These are phyloP conservation scores for Elsinoe perseae DNA, from an alignment of 2,329 filamentous ascomycete species.

Conservation along the genomic window DNA sequence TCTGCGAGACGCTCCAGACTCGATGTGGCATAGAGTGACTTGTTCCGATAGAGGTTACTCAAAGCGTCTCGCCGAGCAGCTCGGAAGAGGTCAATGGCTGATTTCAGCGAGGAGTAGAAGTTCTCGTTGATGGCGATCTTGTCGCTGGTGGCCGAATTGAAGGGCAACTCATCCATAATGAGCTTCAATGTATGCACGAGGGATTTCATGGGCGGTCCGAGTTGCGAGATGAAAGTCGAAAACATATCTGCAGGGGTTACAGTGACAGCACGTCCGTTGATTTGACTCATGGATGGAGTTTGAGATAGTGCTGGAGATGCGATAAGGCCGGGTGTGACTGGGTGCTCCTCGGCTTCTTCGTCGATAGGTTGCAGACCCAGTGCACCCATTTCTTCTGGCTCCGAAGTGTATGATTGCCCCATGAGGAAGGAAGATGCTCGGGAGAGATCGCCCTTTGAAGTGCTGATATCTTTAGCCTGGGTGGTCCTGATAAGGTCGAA, in stretches of 20 bases:
- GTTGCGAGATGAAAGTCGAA: slow-evolving; percentile 74
- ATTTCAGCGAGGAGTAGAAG: slow-evolving; percentile 69
- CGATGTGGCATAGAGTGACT: slow-evolving; percentile 60
- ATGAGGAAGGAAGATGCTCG: slow-evolving; percentile 14
- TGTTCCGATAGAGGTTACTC: slow-evolving; percentile 69
- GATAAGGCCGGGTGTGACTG: not conserved
- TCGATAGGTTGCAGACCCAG: slow-evolving; percentile 16
- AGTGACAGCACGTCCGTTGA: slow-evolving; percentile 13
- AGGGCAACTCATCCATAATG: slow-evolving; percentile 80
- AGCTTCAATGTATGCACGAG: slow-evolving; percentile 85
- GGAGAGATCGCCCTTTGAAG: slow-evolving; percentile 8
- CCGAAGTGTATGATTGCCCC: not conserved
- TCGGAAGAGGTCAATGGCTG: slow-evolving; percentile 74
- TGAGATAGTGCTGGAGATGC: slow-evolving; percentile 1
- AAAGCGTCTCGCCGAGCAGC: slow-evolving; percentile 68
- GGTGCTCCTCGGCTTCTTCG: slow-evolving; percentile 14
- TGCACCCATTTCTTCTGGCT: slow-evolving; percentile 9
- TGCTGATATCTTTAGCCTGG: slow-evolving; percentile 19
- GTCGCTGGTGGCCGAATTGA: slow-evolving; percentile 57
- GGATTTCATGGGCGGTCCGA: slow-evolving; percentile 94
- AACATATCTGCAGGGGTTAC: slow-evolving; percentile 70
- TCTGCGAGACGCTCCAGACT: slow-evolving; percentile 77
- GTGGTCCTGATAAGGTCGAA: slow-evolving; percentile 71
- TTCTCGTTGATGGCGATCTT: slow-evolving; percentile 69
- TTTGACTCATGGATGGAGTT: not conserved